Evolutionary conservation across 345 rosid genomes (phyloP), one percentile per base, ranked within the genome.

Genomic region (Bretschneidera sinensis): DNA sequence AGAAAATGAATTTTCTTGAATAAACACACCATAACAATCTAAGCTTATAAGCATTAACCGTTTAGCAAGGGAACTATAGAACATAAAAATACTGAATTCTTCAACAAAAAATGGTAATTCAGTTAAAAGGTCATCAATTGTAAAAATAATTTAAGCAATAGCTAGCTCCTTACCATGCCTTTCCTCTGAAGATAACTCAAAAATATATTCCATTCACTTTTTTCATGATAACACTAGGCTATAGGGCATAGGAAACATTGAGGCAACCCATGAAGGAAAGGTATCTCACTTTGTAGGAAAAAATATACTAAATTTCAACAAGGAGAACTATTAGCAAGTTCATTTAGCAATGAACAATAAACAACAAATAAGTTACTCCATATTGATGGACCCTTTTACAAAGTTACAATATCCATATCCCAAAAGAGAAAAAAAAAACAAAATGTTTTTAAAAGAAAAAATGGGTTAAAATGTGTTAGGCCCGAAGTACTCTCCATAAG

Each of bases 141-240:
- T 1, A 11, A 6, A 34, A 34, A 19, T 39, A 33, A 28, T 35
- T 17, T 25, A 53, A 53, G 21, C 55, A 43, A 54, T 19, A 24
- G 55, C 52, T 21, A 43, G 33, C 55, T 25, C 22, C 31, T 66
- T 75, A 75, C 79, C 75, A 28, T 35, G 51, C 62, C 21, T 34
- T 39, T 43, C 2, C 10, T 55, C 6, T 43, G 57, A 47, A 75
- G 66, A 54, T 43, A 59, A 50, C 11, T n/a, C 61, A 75, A 63
- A 59, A 75, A 75, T 59, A 31, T 62, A 9, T 13, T 11, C 79
- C 79, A 71, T 62, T 75, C 79, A 17, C 7, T 43, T 25, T 35
- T 20, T 22, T 71, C 79, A 18, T 72, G 70, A 22, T 51, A 4
- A 43, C 56, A 54, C 60, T 75, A 33, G 43, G 75, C 54, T 3